Base-by-base conservation (phyloP, 1,139 yeast genomes). In the Geotrichum aggregatum region DNA sequence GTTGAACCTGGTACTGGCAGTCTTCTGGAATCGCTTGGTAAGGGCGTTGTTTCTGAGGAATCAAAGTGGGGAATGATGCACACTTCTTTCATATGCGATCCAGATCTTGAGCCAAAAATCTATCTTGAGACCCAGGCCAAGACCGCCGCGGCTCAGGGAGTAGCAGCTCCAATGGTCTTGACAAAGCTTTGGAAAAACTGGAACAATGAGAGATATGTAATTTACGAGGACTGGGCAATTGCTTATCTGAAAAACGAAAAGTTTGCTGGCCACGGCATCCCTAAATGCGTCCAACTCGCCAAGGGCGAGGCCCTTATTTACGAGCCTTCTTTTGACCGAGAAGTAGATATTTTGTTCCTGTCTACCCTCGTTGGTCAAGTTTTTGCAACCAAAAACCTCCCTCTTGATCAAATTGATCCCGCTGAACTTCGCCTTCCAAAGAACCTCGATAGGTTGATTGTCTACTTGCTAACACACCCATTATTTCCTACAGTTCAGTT, bases 381-480 rank as follows among this genome's bases (percentile, higher is more conserved):
- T 36, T 51, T 52, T 40, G 52, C 52, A 19, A 16, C 47, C 13
- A 51, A 40, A 31, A 43, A 41, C 36, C 33, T 38, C 2, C 39
- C 48, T 26, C 35, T 47, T 24, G 54, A 47, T 44, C 52, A 47
- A 24, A 44, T 47, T n/a, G 45, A 44, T 30, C 49, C 56, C n/a
- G 43, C 47, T n/a, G 24, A 19, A 16, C 40, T 47, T 18, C 36
- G 26, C 7, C 54, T 46, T 24, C 47, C 54, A 8, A 30, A 30
- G 11, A 10, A 30, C 6, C 24, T 49, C 44, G 83, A 84, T 61
- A 71, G 71, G 46, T 75, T 89, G 1, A 68, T 87, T 52, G 78
- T 85, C 4, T 91, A 87, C 65, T 73, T 89, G 40, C 74, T 91
- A 57, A 87, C 96, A 1, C 96, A 88, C 69, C 96, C 97, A 22